Evolutionary conservation across 2,329 filamentous ascomycete genomes (phyloP).

Genomic region (Sordariomycetes sp.): DNA sequence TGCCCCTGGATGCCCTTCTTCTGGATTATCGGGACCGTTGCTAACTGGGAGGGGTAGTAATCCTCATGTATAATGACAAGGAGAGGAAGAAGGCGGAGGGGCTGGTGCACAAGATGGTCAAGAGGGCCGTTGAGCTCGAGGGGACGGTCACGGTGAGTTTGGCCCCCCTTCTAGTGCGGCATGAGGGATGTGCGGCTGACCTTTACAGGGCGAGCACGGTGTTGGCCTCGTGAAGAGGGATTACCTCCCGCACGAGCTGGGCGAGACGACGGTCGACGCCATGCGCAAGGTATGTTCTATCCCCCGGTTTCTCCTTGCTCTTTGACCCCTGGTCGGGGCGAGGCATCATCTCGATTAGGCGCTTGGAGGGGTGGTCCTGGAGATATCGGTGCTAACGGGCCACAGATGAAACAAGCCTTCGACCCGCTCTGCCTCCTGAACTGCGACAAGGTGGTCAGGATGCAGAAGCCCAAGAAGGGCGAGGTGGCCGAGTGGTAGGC

Average conservation of each 20-base stretch:
- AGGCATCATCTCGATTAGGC: too few relatives aligned
- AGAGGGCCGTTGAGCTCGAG: conserved; percentile 72
- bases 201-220: conserved; percentile 58
- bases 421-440: conserved; percentile 62
- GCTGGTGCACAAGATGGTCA: conserved; percentile 73
- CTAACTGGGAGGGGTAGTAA: conserved; percentile 21
- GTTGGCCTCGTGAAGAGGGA: conserved; percentile 77
- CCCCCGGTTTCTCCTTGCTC: background rate
- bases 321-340: background rate
- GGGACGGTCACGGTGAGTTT: conserved; percentile 58
- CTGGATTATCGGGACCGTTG: conserved; percentile 1
- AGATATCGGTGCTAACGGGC: background rate
- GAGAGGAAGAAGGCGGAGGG: conserved; percentile 55
- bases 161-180: background rate
- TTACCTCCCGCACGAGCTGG: conserved; percentile 68
- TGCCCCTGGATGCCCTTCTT: conserved; percentile 4
- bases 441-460: conserved; percentile 54
- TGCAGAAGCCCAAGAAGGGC: conserved; percentile 32
- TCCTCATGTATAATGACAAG: conserved; percentile 47
- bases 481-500: conserved; percentile 30
- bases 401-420: conserved; percentile 63
- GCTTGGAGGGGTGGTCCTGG: too few relatives aligned
- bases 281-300: conserved; percentile 55
- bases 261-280: conserved; percentile 59
- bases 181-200: background rate